A percentile compares a stretch with the other conserved stretches of the same genome.
These are phyloP conservation scores for Phytophthora pseudosyringae DNA, from an alignment of 352 stramenopile genomes.

Conservation along the genomic window DNA sequence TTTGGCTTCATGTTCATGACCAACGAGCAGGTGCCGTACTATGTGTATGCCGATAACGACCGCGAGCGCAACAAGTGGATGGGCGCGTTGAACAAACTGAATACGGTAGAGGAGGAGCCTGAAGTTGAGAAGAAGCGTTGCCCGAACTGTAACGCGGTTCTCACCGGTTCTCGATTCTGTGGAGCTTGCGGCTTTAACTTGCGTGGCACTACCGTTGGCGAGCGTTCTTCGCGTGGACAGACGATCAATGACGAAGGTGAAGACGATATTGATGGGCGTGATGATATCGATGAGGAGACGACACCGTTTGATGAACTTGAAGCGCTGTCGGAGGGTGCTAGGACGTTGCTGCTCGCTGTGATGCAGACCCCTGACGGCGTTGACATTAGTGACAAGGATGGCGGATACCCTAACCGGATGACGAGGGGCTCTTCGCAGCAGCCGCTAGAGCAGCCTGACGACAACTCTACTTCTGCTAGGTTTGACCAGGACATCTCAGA, in stretches of 20 bases:
- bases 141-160: conserved; percentile 81
- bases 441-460: conserved; percentile 26
- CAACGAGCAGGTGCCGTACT: conserved; percentile 89
- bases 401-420: conserved; percentile 48
- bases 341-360: conserved; percentile 83
- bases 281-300: conserved; percentile 84
- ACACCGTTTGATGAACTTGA: conserved; percentile 88
- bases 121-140: conserved; percentile 86
- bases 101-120: conserved; percentile 68
- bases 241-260: conserved; percentile 30
- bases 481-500: conserved; percentile 51
- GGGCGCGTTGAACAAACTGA: conserved; percentile 84
- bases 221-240: conserved; percentile 44
- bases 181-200: conserved; percentile 89
- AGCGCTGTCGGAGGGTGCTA: conserved; percentile 84
- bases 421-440: conserved; percentile 39
- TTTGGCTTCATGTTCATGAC: conserved; percentile 93
- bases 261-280: conserved; percentile 57
- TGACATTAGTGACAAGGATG: conserved; percentile 72
- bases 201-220: conserved; percentile 71
- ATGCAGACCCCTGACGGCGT: conserved; percentile 89
- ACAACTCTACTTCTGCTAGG: conserved; percentile 31
- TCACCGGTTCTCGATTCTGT: conserved; percentile 89
- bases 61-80: conserved; percentile 90
- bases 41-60: conserved; percentile 91